Percentiles rank a stretch among this genome's conserved stretches.
These are phyloP conservation scores for Zasmidium citrigriseum DNA, from an alignment of 2,329 filamentous ascomycete genomes.

Conservation along the genomic window DNA sequence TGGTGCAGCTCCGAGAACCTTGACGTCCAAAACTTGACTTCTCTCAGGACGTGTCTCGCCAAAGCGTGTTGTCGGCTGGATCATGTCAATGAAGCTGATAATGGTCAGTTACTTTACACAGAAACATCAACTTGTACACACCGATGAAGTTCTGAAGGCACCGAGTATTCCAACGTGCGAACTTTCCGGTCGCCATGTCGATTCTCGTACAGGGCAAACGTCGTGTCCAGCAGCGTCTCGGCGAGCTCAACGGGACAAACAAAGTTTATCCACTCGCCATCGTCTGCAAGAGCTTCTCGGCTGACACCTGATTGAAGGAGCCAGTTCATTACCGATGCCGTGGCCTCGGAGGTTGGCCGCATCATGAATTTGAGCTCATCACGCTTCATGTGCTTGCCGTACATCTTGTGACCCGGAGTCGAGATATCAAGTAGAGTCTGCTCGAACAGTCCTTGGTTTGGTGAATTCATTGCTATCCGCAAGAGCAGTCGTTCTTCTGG, in stretches of 20 bases:
- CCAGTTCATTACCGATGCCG: slow-evolving; percentile 57
- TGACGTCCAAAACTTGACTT: slow-evolving; percentile 11
- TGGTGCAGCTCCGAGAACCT: slow-evolving; percentile 14
- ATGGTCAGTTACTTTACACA: neutral
- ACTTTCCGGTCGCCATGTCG: slow-evolving; percentile 49
- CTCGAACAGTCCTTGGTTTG: slow-evolving; percentile 47
- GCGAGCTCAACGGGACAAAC: slow-evolving; percentile 46
- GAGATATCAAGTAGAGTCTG: slow-evolving; percentile 62
- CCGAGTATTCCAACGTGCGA: slow-evolving; percentile 61
- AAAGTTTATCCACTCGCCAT: slow-evolving; percentile 64
- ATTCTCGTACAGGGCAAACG: slow-evolving; percentile 55
- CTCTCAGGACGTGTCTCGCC: slow-evolving; percentile 40
- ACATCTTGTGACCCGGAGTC: slow-evolving; percentile 58
- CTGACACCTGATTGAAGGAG: slow-evolving; percentile 54
- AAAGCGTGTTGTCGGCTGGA: slow-evolving; percentile 63
- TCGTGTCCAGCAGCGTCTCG: slow-evolving; percentile 58
- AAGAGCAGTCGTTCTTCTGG: slow-evolving; percentile 18
- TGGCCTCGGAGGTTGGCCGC: slow-evolving; percentile 52
- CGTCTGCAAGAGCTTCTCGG: slow-evolving; percentile 46
- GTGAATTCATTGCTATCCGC: slow-evolving; percentile 24
- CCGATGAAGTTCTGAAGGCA: slow-evolving; percentile 56
- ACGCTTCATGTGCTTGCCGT: slow-evolving; percentile 64
- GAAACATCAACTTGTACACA: slow-evolving; percentile 31
- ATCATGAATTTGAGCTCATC: slow-evolving; percentile 59
- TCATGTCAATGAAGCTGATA: slow-evolving; percentile 50